Base-by-base conservation (phyloP, 1,139 yeast species). In the Casaregolazyma lundiana region DNA sequence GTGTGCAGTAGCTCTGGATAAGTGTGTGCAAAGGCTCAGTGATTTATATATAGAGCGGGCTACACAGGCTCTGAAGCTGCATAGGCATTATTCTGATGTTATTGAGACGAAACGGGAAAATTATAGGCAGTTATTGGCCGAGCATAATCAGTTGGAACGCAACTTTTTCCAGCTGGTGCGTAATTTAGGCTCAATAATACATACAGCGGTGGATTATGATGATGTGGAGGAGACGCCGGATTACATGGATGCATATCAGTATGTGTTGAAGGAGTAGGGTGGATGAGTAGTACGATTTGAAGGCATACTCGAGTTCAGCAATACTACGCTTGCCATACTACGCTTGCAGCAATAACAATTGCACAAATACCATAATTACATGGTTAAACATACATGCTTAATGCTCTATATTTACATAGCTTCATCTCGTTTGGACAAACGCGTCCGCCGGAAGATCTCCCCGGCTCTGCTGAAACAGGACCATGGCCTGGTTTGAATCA, bases 401-500 rank as follows among this genome's bases (percentile, higher is more conserved):
- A 30, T 42, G 29, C 15, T 40, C 20, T 17, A 18, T 35, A 26
- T 16, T 22, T 36, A 15, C 19, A 15, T 22, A 18, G 21, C 32
- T 35, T 7, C 8, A 22, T 18, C 24, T 15, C 18, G 20, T 32
- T 26, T 44, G 50, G 24, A 47, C 34, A 52, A 69, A 81, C 1
- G 86, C 87, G 48, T 77, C 73, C n/a, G 77, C 76, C 9, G 87
- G 87, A 24, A 81, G 71, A 39, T 71, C 73, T 20, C 65, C 64
- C 17, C 70, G 68, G 29, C 88, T 83, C 55, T 77, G 80, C 57
- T 80, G 78, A 67, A 90, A 92, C 52, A 87, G 81, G 42, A 74
- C 73, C 18, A 80, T 70, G 36, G 96, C 90, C 49, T 71, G 76
- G 42, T 78, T 81, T 57, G 78, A 81, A 65, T 87, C 84, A 90